Percentiles rank a stretch among this genome's conserved stretches.
Conservation (phyloP, 2,329 filamentous ascomycete species). For the Hypomyces rosellus region DNA sequence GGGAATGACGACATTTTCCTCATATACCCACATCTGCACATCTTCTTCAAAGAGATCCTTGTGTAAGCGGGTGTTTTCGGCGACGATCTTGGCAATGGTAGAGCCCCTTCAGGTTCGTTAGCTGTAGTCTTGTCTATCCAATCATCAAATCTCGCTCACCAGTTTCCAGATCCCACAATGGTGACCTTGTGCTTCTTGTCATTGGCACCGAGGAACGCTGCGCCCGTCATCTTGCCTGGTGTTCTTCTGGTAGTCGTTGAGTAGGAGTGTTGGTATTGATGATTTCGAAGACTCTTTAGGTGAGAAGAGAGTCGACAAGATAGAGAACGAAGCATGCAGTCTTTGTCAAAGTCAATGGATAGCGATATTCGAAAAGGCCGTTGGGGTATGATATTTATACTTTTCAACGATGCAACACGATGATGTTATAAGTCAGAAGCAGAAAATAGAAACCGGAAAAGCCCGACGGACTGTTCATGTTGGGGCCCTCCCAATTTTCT, state of each 20-base stretch:
- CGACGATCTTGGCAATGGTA: conserved; percentile 93
- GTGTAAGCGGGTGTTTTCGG: conserved; percentile 79
- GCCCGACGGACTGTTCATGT: neutral
- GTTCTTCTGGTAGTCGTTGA: conserved; percentile 13
- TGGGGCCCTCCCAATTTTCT: neutral
- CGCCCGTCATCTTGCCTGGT: conserved; percentile 26
- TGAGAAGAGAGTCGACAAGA: conserved; percentile 12
- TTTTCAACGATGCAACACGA: neutral
- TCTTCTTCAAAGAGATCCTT: conserved; percentile 76
- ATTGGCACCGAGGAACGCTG: conserved; percentile 38
- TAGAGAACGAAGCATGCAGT: conserved; percentile 20
- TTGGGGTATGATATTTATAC: neutral
- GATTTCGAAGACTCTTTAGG: conserved; percentile 12
- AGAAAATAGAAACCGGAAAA: neutral
- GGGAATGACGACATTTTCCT: conserved; percentile 76
- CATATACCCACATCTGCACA: conserved; percentile 98
- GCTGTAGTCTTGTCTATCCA: no score
- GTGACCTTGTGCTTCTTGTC: conserved; percentile 85
- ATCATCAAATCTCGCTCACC: conserved; percentile 45
- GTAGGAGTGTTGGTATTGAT: conserved; percentile 11
- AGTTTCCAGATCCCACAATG: conserved; percentile 93
- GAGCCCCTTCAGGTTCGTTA: conserved; percentile 61
- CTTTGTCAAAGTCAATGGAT: neutral
- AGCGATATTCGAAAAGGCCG: neutral
- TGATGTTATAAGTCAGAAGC: no score